phyloP scores from a whole-genome alignment of 768 basidiomycete species.

The Erythrobasidium yunnanense region DNA sequence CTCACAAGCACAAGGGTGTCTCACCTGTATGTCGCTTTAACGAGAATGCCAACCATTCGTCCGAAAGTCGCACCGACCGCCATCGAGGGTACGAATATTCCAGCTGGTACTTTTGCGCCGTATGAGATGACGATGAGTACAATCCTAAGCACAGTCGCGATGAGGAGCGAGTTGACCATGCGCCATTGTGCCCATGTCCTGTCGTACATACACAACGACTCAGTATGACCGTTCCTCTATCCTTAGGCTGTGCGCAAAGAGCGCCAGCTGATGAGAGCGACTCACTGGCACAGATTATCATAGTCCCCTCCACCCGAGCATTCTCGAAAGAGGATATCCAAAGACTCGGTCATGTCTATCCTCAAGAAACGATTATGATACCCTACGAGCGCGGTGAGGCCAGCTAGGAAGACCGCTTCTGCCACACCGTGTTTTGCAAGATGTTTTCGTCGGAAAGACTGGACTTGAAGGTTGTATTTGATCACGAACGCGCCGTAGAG shows the following conservation, averaged over 20 bases:
- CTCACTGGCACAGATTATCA: conserved; percentile 88
- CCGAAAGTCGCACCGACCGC: conserved; percentile 95
- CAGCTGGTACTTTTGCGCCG: conserved; percentile 90
- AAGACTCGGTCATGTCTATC: conserved; percentile 94
- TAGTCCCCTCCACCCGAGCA: conserved; percentile 89
- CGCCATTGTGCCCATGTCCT: conserved; percentile 86
- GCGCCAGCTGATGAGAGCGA: no score
- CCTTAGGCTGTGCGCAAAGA: no score
- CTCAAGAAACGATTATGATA: conserved; percentile 90
- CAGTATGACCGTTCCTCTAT: no score
- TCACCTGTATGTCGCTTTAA: conserved; percentile 80
- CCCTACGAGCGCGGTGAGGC: conserved; percentile 77
- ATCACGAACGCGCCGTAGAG: conserved; percentile 93
- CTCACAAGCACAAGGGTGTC: conserved; percentile 29
- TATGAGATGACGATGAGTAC: conserved; percentile 83
- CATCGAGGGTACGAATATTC: conserved; percentile 98
- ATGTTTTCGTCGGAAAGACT: conserved; percentile 85
- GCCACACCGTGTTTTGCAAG: conserved; percentile 69
- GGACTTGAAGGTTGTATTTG: conserved; percentile 90
- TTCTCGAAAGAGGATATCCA: conserved; percentile 88
- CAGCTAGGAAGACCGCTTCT: conserved; percentile 78
- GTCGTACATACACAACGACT: no score
- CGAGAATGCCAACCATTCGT: conserved; percentile 89
- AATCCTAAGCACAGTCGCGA: conserved; percentile 80
- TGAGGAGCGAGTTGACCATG: conserved; percentile 79